Percentiles rank a stretch among this genome's conserved stretches.
These are phyloP conservation scores for Protoeuglena noctilucae DNA, from an alignment of 139 green algal species.

Conservation along the genomic window DNA sequence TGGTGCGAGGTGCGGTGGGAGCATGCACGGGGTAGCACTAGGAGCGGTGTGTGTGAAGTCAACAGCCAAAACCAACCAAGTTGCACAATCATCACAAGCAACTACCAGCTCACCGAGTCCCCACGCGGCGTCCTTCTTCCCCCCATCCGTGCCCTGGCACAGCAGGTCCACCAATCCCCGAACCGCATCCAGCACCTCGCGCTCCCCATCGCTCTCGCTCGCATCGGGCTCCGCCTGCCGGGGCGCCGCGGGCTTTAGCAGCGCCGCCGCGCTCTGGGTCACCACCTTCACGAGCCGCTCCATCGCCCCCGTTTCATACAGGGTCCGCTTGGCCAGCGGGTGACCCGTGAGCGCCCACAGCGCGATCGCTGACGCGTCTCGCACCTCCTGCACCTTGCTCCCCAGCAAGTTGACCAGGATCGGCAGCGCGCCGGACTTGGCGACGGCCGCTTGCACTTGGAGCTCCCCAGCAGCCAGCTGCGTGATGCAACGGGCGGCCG, in stretches of 20 bases:
- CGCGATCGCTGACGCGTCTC: not conserved
- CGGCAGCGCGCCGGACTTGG: not conserved
- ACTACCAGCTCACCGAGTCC: too few relatives aligned
- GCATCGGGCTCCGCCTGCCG: not conserved
- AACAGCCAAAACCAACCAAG: too few relatives aligned
- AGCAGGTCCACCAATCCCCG: not conserved
- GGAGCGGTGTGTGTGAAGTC: too few relatives aligned
- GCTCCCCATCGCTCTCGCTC: not conserved
- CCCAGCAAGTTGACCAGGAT: not conserved
- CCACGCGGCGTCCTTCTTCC: not conserved
- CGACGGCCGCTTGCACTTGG: not conserved
- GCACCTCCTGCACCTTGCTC: not conserved
- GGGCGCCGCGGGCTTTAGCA: not conserved
- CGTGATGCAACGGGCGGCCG: not conserved
- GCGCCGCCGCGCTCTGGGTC: too few relatives aligned
- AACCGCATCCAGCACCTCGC: not conserved
- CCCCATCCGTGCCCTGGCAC: not conserved
- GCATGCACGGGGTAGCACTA: too few relatives aligned
- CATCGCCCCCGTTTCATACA: not conserved
- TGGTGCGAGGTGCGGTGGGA: too few relatives aligned
- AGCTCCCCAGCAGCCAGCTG: not conserved
- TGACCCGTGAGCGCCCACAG: not conserved
- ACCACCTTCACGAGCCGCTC: not conserved
- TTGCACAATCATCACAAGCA: too few relatives aligned
- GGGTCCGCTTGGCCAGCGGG: not conserved